Evolutionary conservation across 345 rosid species (phyloP).

Genomic region (Gossypium herbaceum): DNA sequence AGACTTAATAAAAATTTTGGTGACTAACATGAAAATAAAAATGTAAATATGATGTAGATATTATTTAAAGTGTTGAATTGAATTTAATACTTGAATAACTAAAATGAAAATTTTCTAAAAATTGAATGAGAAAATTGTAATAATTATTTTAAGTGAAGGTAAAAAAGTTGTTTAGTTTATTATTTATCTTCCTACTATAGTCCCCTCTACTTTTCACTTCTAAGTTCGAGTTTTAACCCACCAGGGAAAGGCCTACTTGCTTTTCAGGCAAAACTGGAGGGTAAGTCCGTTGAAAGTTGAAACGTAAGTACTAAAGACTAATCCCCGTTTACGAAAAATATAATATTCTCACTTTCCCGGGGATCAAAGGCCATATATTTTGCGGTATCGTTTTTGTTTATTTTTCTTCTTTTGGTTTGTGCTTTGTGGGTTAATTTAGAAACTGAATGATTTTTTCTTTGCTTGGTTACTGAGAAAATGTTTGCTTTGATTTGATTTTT

Average conservation of each 20-base stretch:
- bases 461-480: constrained; percentile 12
- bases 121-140: no score
- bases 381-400: neutral
- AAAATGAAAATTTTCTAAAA: no score
- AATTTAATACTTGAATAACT: no score
- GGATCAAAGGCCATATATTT: constrained; percentile 4
- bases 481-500: neutral
- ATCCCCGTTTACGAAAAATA: neutral
- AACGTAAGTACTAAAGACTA: neutral
- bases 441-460: neutral
- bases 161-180: no score
- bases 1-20: no score
- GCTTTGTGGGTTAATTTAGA: neutral
- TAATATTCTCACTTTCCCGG: neutral
- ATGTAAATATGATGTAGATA: no score
- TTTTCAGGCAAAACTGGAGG: neutral
- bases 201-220: neutral
- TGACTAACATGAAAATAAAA: no score
- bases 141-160: no score
- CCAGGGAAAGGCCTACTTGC: neutral
- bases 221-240: neutral
- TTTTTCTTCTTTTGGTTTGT: neutral
- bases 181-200: neutral
- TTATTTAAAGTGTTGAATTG: accelerated
- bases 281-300: neutral